phyloP scores from a whole-genome alignment of 2,329 filamentous ascomycete genomes.

The Trichoderma semiorbis region DNA sequence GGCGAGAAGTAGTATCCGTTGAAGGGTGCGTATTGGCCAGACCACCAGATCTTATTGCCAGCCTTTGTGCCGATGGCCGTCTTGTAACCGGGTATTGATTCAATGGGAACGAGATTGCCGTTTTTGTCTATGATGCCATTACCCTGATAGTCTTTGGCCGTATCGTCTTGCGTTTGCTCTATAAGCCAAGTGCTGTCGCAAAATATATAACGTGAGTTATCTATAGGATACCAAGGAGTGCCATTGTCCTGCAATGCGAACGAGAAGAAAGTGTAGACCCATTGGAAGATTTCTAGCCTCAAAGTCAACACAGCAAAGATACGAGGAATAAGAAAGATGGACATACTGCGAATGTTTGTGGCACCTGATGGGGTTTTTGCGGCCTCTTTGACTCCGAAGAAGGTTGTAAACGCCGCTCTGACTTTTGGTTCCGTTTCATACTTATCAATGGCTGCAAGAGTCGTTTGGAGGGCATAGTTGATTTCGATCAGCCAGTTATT shows the following conservation, averaged over 20 bases:
- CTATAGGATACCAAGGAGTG: not conserved
- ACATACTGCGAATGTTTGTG: not conserved
- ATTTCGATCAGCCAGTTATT: not conserved
- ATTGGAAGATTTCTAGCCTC: not conserved
- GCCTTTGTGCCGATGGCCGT: not conserved
- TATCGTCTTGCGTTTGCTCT: not conserved
- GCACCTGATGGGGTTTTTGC: not conserved
- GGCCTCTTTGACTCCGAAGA: not conserved
- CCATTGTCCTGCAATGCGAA: not conserved
- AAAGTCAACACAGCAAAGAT: not conserved
- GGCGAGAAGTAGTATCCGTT: not conserved
- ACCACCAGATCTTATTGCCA: not conserved
- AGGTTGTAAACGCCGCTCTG: not conserved
- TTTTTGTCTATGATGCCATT: not conserved
- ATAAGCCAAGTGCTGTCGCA: not conserved
- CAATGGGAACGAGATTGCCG: not conserved
- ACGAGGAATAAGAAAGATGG: not conserved
- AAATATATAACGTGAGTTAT: not conserved
- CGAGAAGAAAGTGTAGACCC: not conserved
- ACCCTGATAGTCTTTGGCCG: not conserved
- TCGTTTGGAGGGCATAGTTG: not conserved
- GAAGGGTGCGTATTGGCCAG: not conserved
- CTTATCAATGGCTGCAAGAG: not conserved
- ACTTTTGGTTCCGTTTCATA: not conserved
- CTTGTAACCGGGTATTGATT: not conserved